phyloP scores from a whole-genome alignment of 495 filamentous ascomycete species.

The Evernia prunastri region DNA sequence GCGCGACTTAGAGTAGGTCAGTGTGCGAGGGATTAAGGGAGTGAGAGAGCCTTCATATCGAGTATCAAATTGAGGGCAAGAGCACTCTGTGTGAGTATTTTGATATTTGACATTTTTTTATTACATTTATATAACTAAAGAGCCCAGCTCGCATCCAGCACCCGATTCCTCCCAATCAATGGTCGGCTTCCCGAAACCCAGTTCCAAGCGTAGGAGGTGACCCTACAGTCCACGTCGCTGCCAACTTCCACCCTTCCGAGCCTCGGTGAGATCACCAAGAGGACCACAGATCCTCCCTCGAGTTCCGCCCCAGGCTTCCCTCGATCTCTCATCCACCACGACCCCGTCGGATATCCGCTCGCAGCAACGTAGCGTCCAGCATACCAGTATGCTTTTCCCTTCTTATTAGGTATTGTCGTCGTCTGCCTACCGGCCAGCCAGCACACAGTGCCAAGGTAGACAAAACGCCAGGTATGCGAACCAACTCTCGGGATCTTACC shows the following conservation, averaged over 20 bases:
- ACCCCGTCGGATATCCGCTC: slow-evolving; percentile 17
- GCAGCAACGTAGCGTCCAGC: slow-evolving; percentile 21
- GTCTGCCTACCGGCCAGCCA: slow-evolving; percentile 39
- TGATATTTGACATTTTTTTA: slow-evolving; percentile 15
- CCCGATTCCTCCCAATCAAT: slow-evolving; percentile 37
- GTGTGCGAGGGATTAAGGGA: not conserved
- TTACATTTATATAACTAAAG: slow-evolving; percentile 19
- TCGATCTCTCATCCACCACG: slow-evolving; percentile 25
- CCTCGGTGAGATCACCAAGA: slow-evolving; percentile 29
- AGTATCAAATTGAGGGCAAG: not conserved
- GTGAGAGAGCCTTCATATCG: not conserved
- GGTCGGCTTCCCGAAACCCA: slow-evolving; percentile 40
- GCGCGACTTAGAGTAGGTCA: too few relatives aligned
- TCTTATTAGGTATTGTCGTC: slow-evolving; percentile 30
- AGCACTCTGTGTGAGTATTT: not conserved
- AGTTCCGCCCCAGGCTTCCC: slow-evolving; percentile 39
- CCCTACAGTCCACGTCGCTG: slow-evolving; percentile 35
- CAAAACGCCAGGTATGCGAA: slow-evolving; percentile 27
- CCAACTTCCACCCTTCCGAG: slow-evolving; percentile 22
- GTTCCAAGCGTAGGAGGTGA: slow-evolving; percentile 48
- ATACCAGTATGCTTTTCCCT: slow-evolving; percentile 41
- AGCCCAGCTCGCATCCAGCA: slow-evolving; percentile 41
- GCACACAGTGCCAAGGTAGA: slow-evolving; percentile 42
- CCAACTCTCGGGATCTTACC: slow-evolving; percentile 22
- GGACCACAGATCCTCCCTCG: slow-evolving; percentile 33